phyloP scores from a whole-genome alignment of 208 protist species.

The Lotmaria passim region DNA sequence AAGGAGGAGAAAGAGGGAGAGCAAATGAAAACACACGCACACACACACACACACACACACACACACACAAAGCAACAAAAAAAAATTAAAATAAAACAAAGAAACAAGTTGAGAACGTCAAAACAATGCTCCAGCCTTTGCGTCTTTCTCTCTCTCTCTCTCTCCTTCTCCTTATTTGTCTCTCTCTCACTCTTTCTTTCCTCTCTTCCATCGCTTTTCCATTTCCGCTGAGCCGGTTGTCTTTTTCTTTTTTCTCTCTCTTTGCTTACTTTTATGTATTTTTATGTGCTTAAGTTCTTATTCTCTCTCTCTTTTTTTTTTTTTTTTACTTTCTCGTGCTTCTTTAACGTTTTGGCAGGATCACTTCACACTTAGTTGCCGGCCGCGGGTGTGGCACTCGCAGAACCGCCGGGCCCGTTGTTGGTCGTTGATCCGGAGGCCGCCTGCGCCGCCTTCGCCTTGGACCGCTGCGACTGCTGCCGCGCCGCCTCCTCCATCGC shows the following conservation, averaged over 20 bases:
- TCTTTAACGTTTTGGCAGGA: background rate
- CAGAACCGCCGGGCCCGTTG: constrained; percentile 26
- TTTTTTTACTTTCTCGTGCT: too few relatives aligned
- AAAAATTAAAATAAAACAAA: constrained; percentile 6
- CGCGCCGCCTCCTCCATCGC: constrained; percentile 51
- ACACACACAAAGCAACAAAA: constrained; percentile 3
- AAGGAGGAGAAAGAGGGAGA: background rate
- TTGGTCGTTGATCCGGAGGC: constrained; percentile 1
- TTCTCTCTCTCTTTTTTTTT: too few relatives aligned
- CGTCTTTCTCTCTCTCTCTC: too few relatives aligned
- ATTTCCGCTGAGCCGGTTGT: too few relatives aligned
- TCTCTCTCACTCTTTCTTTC: too few relatives aligned
- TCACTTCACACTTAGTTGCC: constrained; percentile 1
- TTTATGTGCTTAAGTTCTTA: too few relatives aligned
- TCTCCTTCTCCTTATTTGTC: background rate
- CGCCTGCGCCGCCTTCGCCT: constrained; percentile 26
- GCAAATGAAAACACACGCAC: too few relatives aligned
- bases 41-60: constrained; percentile 20
- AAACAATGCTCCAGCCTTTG: too few relatives aligned
- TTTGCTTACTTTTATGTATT: background rate
- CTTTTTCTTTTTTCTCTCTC: too few relatives aligned
- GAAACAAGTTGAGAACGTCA: background rate
- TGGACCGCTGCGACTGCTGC: constrained; percentile 42
- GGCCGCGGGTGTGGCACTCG: constrained; percentile 6
- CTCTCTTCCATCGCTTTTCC: too few relatives aligned